Base-by-base conservation (phyloP, 139 green algal species). In the Eudorina sp. region DNA sequence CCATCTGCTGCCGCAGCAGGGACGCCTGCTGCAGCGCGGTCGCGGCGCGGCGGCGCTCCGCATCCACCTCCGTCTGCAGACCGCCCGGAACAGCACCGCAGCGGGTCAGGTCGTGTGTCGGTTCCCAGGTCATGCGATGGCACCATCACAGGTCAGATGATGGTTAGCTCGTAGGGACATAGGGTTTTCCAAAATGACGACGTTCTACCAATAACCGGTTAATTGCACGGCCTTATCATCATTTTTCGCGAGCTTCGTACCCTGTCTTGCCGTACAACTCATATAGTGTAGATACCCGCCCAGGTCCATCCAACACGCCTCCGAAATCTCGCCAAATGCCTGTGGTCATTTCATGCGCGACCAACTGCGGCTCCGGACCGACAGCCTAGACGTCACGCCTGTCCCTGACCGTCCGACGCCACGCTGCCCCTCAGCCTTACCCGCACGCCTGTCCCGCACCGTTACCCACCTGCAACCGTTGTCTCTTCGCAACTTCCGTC, bases 391-490 rank as follows among this genome's bases (percentile, higher is more conserved):
- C 7, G 23, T 3, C 55, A 5, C 6, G 3, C 23, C 55, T 66
- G 23, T 25, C 8, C 55, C 7, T 66, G 27, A 34, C 7, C 5
- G 29, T 4, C 8, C 55, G 7, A 34, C 31, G 6, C 19, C 27
- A 16, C 62, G 27, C 21, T 36, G 2, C 21, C 62, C 16, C 23
- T 11, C 62, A 72, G 21, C 62, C 48, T 43, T 43, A 36, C 40
- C 25, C 4, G 1, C 70, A 46, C 7, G 14, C 70, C 5, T 14
- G 27, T 13, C 43, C 25, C 23, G 6, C 64, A 6, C 29, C 64
- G n/a, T 73, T 41, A n/a, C 76, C 6, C 53, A 84, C 76, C 76
- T 84, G 83, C 68, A 89, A 53, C 43, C 40, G 60, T 27, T 62
- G 51, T 43, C 83, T 21, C 27, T 55, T 25, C 19, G 45, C 23